Base-by-base conservation (phyloP, 352 stramenopile genomes). In the Globisporangium paroecandrum region DNA sequence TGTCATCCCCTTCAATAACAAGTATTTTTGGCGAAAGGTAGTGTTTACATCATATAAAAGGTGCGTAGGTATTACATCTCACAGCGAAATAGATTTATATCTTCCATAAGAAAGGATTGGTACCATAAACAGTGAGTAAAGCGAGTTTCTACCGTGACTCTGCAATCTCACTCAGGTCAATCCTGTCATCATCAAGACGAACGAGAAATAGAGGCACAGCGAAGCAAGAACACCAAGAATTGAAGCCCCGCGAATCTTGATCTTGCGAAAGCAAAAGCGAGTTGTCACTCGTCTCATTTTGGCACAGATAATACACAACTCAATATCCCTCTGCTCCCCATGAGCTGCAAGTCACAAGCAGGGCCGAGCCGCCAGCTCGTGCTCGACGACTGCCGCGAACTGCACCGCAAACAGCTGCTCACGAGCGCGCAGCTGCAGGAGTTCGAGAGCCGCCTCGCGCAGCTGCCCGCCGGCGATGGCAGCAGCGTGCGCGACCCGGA, bases 341-440 rank as follows among this genome's bases (percentile, higher is more conserved):
- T 66, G 62, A 66, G 32, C 49, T n/a, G 29, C 56, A 58, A 34
- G n/a, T 13, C 55, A 36, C 53, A 25, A 6, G 20, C 5, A 13
- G 13, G 22, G 20, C 10, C 8, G n/a, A 29, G 7, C 25, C 65
- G 65, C 18, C 63, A 70, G 47, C 49, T 68, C 43, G 25, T 88
- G 24, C 59, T 79, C 12, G 67, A 64, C 51, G 72, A 84, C 68
- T 76, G 67, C 41, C 72, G 66, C 20, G 77, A 83, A 58, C 73
- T 88, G 47, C 67, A 77, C 34, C 67, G 56, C 18, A 79, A 78
- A 8, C 65, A 66, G 22, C 47, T 78, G 38, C 66, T 92, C 53
- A 59, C 62, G 2, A 38, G 20, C 20, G 69, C 70, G 22, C 69
- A 85, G 65, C 71, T 78, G 1, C 51, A 64, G 5, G 70, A 82